phyloP scores from a whole-genome alignment of 2,329 filamentous ascomycete species.

The Bipolaris cookei region DNA sequence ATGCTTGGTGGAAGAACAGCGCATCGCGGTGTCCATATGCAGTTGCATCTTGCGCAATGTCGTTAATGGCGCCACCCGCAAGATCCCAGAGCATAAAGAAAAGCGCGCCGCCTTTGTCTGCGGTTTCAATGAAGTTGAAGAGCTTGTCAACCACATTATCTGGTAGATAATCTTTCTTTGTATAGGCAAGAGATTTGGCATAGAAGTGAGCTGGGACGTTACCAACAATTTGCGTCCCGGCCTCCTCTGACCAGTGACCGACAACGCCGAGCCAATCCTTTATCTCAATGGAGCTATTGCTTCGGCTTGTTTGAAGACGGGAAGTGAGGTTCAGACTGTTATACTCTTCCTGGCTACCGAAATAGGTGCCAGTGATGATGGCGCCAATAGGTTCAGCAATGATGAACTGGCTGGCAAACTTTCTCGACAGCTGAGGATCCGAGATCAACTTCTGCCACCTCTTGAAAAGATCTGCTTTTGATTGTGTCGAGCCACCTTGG shows the following conservation, averaged over 20 bases:
- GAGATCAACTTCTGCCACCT: slow-evolving; percentile 46
- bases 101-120: slow-evolving; percentile 41
- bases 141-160: slow-evolving; percentile 41
- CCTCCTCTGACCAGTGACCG: slow-evolving; percentile 42
- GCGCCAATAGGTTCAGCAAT: slow-evolving; percentile 34
- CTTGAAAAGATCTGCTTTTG: slow-evolving; percentile 43
- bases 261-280: slow-evolving; percentile 46
- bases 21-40: slow-evolving; percentile 44
- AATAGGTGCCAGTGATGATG: slow-evolving; percentile 45
- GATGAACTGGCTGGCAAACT: slow-evolving; percentile 45
- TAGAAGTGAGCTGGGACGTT: slow-evolving; percentile 44
- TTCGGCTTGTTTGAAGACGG: slow-evolving; percentile 29
- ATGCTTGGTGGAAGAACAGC: slow-evolving; percentile 47
- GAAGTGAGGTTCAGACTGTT: slow-evolving; percentile 42
- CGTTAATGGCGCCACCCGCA: slow-evolving; percentile 43
- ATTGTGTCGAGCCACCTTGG: slow-evolving; percentile 27
- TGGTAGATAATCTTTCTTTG: slow-evolving; percentile 38
- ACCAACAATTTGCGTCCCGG: slow-evolving; percentile 38
- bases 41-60: slow-evolving; percentile 40
- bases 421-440: slow-evolving; percentile 39
- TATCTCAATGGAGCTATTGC: slow-evolving; percentile 31
- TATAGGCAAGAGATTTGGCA: slow-evolving; percentile 45
- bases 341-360: slow-evolving; percentile 42
- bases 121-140: slow-evolving; percentile 40
- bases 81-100: slow-evolving; percentile 48